Conservation (phyloP, 352 stramenopile genomes). For the Pythium sp. region DNA sequence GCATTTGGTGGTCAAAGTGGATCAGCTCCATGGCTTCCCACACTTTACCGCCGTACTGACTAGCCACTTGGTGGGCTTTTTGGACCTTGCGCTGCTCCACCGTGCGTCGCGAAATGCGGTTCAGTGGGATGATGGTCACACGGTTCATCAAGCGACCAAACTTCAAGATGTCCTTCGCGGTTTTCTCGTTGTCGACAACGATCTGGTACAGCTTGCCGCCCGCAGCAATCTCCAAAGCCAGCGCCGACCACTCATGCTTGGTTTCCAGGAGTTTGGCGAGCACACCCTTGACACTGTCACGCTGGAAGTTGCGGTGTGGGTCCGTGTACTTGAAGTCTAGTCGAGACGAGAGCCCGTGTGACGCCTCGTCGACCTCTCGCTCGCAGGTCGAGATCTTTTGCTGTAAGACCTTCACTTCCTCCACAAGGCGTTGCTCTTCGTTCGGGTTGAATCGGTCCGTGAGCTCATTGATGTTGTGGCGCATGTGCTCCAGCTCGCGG, state of each 20-base stretch:
- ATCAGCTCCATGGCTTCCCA: slow-evolving; percentile 96
- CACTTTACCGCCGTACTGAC: slow-evolving; percentile 87
- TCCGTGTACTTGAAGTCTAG: slow-evolving; percentile 97
- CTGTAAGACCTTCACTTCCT: slow-evolving; percentile 58
- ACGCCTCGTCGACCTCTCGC: slow-evolving; percentile 91
- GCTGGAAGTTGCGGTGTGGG: slow-evolving; percentile 93
- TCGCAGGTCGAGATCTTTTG: slow-evolving; percentile 63
- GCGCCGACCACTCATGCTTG: slow-evolving; percentile 91
- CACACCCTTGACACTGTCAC: slow-evolving; percentile 95
- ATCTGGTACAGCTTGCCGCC: slow-evolving; percentile 99
- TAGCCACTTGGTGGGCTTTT: slow-evolving; percentile 82
- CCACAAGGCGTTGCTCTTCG: slow-evolving; percentile 64
- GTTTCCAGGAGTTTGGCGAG: slow-evolving; percentile 96
- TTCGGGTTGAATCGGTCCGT: slow-evolving; percentile 73
- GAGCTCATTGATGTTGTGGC: slow-evolving; percentile 47
- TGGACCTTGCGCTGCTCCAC: slow-evolving; percentile 75
- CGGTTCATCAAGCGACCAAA: slow-evolving; percentile 94
- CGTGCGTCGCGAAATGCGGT: slow-evolving; percentile 92
- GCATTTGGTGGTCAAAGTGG: slow-evolving; percentile 94
- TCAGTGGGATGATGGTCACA: slow-evolving; percentile 99
- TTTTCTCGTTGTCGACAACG: slow-evolving; percentile 98
- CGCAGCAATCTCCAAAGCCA: slow-evolving; percentile 97
- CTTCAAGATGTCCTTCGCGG: slow-evolving; percentile 97
- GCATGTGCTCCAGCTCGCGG: slow-evolving; percentile 63
- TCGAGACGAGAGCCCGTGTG: slow-evolving; percentile 91